Evolutionary conservation across 257 asterid species (phyloP).

Genomic region (Echium plantagineum): DNA sequence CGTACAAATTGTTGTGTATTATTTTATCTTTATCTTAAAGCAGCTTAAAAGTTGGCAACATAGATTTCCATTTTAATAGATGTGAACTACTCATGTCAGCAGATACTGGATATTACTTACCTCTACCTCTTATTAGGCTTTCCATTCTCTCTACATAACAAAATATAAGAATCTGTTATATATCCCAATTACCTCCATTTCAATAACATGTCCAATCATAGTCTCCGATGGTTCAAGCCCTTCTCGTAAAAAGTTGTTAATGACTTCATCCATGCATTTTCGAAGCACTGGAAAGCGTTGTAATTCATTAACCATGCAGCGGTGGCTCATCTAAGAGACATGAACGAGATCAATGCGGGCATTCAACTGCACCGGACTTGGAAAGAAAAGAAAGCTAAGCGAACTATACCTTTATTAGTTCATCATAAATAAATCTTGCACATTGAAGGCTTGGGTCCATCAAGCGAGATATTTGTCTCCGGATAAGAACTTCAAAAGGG

Average conservation of each 20-base stretch:
- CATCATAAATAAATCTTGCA: slow-evolving; percentile 85
- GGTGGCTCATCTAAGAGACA: slow-evolving; percentile 70
- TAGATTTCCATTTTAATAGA: no score
- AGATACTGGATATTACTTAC: no score
- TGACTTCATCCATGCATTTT: slow-evolving; percentile 67
- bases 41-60: no score
- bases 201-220: slow-evolving; percentile 75
- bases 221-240: slow-evolving; percentile 78
- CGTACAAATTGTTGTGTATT: no score
- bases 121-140: no score
- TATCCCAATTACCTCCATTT: slow-evolving; percentile 54
- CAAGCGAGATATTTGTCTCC: slow-evolving; percentile 80
- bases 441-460: slow-evolving; percentile 97
- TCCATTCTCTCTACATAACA: not conserved
- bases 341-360: not conserved
- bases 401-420: slow-evolving; percentile 63
- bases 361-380: not conserved
- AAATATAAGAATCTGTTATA: no score
- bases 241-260: slow-evolving; percentile 62
- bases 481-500: slow-evolving; percentile 89
- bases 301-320: slow-evolving; percentile 68
- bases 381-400: not conserved
- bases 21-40: slow-evolving; percentile 14
- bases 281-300: slow-evolving; percentile 75
- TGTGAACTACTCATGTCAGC: no score